These are phyloP conservation scores for Linnemannia hyalina DNA, from an alignment of 192 early-diverging fungal genomes.

Conservation along the genomic window DNA sequence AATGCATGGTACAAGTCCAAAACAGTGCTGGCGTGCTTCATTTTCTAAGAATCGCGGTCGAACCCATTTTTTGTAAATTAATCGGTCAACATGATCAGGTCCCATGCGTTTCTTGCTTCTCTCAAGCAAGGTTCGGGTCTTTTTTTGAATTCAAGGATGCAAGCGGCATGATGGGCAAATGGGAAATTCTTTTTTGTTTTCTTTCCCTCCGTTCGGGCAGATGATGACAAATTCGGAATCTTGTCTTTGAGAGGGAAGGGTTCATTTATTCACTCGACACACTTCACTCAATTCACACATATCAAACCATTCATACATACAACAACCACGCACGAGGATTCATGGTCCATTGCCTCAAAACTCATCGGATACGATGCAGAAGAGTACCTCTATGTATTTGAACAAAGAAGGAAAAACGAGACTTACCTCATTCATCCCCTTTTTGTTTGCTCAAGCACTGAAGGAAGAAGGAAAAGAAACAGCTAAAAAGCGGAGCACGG, in stretches of 20 bases:
- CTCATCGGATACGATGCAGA: background rate
- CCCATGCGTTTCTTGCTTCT: too few species aligned
- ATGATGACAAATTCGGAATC: constrained; percentile 9
- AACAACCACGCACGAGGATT: background rate
- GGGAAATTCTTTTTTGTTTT: too few species aligned
- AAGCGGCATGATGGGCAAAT: background rate
- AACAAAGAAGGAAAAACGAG: background rate
- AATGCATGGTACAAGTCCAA: background rate
- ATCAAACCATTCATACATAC: background rate
- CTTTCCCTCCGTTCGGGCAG: background rate
- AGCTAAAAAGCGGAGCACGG: background rate
- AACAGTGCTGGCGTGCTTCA: background rate
- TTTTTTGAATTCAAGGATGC: too few species aligned
- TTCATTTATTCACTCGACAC: background rate
- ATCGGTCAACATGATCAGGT: too few species aligned
- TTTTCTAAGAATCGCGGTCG: background rate
- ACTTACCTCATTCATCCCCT: background rate
- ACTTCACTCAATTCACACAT: background rate
- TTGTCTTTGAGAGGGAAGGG: background rate
- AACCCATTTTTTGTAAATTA: background rate
- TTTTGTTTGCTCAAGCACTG: too few species aligned
- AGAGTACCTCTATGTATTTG: background rate
- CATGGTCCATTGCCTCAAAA: background rate
- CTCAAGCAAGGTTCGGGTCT: too few species aligned
- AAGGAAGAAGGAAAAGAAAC: background rate